Evolutionary conservation across 129 eudicot genomes (phyloP).

Genomic region (carrot (Daucus carota)): DH1_v3.0 NC_030382.2:53480001-53480500

Average conservation of each 20-base stretch:
- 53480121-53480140: neutral
- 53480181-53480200: neutral
- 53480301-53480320: constrained; percentile 22
- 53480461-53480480: constrained; percentile 22
- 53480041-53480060: neutral
- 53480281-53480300: neutral
- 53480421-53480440: constrained; percentile 57
- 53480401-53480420: constrained; percentile 56
- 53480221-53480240: neutral
- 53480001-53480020: neutral
- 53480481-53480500: constrained; percentile 37
- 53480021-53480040: neutral
- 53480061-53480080: neutral
- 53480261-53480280: neutral
- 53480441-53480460: constrained; percentile 37
- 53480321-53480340: constrained; percentile 29
- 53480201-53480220: too few species aligned
- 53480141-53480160: neutral
- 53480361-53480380: constrained; percentile 96
- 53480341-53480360: constrained; percentile 55
- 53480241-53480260: neutral
- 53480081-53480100: neutral
- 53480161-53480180: neutral
- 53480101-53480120: neutral
- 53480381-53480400: constrained; percentile 95